Evolutionary conservation across 1,284 basidiomycete genomes (phyloP).

Genomic region (Papiliotrema nemorosa): DNA sequence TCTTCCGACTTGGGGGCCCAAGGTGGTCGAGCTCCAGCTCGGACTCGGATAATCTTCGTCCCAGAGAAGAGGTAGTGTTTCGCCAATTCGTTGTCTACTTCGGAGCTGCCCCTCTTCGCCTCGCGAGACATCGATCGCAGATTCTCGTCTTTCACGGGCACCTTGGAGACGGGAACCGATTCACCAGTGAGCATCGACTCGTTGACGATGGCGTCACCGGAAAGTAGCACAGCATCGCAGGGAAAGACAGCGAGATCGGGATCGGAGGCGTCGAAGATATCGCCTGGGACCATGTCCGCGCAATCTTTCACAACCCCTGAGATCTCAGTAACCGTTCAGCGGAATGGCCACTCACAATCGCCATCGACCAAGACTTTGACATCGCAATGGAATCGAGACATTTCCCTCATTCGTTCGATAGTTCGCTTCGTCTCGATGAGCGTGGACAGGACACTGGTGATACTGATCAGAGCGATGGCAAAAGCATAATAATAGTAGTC

Average conservation of each 20-base stretch:
- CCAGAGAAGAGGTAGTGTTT: slow-evolving; percentile 90
- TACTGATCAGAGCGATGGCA: slow-evolving; percentile 90
- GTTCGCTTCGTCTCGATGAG: slow-evolving; percentile 93
- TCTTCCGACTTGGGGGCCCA: slow-evolving; percentile 53
- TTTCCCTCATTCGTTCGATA: slow-evolving; percentile 89
- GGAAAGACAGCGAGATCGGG: slow-evolving; percentile 74
- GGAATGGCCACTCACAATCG: slow-evolving; percentile 58
- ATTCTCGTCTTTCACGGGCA: slow-evolving; percentile 63
- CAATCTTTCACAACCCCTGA: slow-evolving; percentile 74
- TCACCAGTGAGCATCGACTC: slow-evolving; percentile 98
- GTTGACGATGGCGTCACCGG: slow-evolving; percentile 95
- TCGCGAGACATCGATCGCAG: slow-evolving; percentile 65
- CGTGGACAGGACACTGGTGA: slow-evolving; percentile 79
- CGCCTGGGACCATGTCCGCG: slow-evolving; percentile 81
- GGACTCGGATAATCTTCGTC: slow-evolving; percentile 87
- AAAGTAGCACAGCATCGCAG: slow-evolving; percentile 85
- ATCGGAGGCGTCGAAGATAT: slow-evolving; percentile 83
- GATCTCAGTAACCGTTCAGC: neutral
- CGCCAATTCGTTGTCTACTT: slow-evolving; percentile 65
- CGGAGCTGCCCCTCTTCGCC: slow-evolving; percentile 54
- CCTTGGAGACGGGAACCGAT: slow-evolving; percentile 63
- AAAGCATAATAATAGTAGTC: slow-evolving; percentile 98
- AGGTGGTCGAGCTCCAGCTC: slow-evolving; percentile 58
- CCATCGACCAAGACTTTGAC: slow-evolving; percentile 71
- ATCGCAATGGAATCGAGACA: slow-evolving; percentile 86